Conservation (phyloP, 768 basidiomycete genomes). For the Macrolepiota dolichaula region DNA sequence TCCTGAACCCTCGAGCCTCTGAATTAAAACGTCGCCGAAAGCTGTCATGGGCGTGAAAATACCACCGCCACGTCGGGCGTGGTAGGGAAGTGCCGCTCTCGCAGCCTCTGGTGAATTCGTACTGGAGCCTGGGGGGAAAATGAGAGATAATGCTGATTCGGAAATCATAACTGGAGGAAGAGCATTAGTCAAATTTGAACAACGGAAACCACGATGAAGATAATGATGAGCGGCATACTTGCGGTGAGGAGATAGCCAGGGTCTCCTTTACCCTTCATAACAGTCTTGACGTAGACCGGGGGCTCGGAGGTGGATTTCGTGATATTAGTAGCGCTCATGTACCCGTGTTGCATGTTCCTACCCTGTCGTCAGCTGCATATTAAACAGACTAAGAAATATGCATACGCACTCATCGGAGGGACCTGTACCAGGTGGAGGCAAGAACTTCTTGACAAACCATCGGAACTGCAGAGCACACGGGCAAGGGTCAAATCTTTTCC, state of each 20-base stretch:
- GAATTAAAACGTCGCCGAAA: constrained; percentile 72
- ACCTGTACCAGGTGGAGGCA: constrained; percentile 56
- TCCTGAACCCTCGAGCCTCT: constrained; percentile 58
- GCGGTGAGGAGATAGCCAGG: constrained; percentile 68
- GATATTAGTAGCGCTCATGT: constrained; percentile 62
- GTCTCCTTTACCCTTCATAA: constrained; percentile 67
- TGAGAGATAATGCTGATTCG: constrained; percentile 73
- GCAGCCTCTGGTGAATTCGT: constrained; percentile 17
- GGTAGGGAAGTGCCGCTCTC: constrained; percentile 47
- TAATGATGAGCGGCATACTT: constrained; percentile 30
- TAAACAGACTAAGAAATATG: not conserved
- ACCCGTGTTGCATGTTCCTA: constrained; percentile 61
- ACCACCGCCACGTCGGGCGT: constrained; percentile 72
- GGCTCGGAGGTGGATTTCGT: constrained; percentile 54
- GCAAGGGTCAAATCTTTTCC: not conserved
- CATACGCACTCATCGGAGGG: constrained; percentile 60
- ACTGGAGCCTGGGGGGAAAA: constrained; percentile 40
- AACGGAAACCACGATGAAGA: not conserved
- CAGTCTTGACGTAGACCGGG: constrained; percentile 52
- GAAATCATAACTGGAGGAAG: constrained; percentile 36
- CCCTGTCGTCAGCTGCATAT: not conserved
- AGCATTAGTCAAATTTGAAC: not conserved
- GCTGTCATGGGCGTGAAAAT: constrained; percentile 82
- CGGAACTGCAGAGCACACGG: constrained; percentile 39
- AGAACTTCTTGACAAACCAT: constrained; percentile 47